phyloP scores from a whole-genome alignment of 1,139 yeast genomes.

The Sugiyamaella neomexicana region DNA sequence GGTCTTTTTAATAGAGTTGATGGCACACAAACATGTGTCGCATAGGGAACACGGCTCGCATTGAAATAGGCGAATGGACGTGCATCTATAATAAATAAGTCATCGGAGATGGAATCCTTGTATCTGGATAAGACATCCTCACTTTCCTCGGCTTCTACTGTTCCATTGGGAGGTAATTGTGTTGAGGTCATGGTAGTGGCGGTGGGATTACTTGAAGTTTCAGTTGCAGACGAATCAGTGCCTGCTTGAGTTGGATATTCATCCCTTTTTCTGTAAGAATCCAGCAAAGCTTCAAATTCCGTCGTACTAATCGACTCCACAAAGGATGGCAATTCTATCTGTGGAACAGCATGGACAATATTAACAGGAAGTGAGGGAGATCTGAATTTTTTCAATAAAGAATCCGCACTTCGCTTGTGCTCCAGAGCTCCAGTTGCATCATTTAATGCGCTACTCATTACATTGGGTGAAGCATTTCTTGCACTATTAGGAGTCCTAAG shows the following conservation, averaged over 20 bases:
- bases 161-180: no score
- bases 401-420: conserved; percentile 15
- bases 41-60: conserved; percentile 50
- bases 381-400: conserved; percentile 7
- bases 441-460: background rate
- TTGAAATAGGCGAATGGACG: conserved; percentile 68
- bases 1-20: conserved; percentile 72
- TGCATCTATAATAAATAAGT: conserved; percentile 53
- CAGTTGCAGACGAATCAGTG: conserved; percentile 1
- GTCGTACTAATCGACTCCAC: background rate
- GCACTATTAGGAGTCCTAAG: conserved; percentile 9
- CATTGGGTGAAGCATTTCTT: conserved; percentile 11
- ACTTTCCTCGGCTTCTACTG: no score
- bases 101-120: background rate
- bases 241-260: background rate
- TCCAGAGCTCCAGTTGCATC: background rate
- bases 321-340: conserved; percentile 12
- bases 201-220: background rate
- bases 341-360: conserved; percentile 8
- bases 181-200: background rate
- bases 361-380: conserved; percentile 17
- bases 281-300: background rate
- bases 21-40: conserved; percentile 73
- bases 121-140: background rate
- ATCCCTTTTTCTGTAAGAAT: background rate